Evolutionary conservation across 2,329 filamentous ascomycete species (phyloP).

Genomic region (Colletotrichum tabaci): DNA sequence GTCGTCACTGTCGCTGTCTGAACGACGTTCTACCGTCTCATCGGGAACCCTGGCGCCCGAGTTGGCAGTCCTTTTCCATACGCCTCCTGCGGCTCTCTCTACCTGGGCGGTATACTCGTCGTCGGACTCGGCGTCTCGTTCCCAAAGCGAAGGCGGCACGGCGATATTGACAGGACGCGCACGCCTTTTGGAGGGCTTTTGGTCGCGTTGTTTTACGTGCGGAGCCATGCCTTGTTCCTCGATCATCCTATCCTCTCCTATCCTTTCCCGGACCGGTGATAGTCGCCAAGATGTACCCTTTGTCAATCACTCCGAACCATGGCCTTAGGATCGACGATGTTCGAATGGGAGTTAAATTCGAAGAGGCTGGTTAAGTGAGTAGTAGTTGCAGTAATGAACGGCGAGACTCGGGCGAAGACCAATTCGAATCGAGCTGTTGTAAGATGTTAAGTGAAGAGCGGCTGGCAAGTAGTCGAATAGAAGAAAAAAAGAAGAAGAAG

Average conservation of each 20-base stretch:
- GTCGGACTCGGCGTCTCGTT: constrained; percentile 35
- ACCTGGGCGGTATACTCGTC: constrained; percentile 35
- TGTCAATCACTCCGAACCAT: constrained; percentile 39
- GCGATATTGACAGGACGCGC: constrained; percentile 31
- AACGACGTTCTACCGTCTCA: constrained; percentile 24
- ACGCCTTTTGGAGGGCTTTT: constrained; percentile 21
- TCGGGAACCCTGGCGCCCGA: constrained; percentile 12
- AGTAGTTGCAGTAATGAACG: background rate
- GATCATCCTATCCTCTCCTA: constrained; percentile 39
- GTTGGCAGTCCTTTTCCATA: constrained; percentile 26
- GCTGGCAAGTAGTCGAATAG: background rate
- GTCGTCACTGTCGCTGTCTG: constrained; percentile 36
- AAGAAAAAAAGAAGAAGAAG: background rate
- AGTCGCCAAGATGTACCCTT: constrained; percentile 33
- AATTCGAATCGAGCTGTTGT: background rate
- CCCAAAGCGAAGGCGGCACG: constrained; percentile 15
- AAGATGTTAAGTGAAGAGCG: background rate
- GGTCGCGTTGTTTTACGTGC: constrained; percentile 26
- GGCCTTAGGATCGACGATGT: constrained; percentile 24
- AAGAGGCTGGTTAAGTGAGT: background rate
- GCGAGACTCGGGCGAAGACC: constrained; percentile 2
- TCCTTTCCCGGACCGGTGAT: constrained; percentile 29
- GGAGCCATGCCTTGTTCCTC: constrained; percentile 36
- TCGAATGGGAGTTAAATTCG: background rate
- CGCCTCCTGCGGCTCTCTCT: constrained; percentile 30